Percentiles rank a stretch among this genome's conserved stretches.
Conservation (phyloP, 495 filamentous ascomycete species). For the Xylaria acuta region DNA sequence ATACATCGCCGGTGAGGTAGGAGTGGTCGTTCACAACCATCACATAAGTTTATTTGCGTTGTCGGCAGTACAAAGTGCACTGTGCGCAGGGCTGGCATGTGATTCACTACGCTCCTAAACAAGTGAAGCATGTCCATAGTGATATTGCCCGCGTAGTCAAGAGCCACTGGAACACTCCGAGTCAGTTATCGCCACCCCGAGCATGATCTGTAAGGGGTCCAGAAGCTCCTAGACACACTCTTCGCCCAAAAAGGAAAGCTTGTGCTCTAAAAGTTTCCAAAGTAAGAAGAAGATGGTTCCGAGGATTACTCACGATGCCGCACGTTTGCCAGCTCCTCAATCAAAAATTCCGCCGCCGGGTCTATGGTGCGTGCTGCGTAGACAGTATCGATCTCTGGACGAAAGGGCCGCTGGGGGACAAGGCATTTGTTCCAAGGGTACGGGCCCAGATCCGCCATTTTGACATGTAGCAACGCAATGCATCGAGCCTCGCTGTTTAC, state of each 20-base stretch:
- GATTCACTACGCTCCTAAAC: neutral
- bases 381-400: slow-evolving; percentile 8
- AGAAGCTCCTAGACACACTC: neutral
- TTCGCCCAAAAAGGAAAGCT: neutral
- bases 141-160: neutral
- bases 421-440: slow-evolving; percentile 11
- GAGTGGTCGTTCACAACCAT: neutral
- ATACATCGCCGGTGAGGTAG: slow-evolving; percentile 4
- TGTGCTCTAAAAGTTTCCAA: neutral
- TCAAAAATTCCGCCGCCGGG: neutral
- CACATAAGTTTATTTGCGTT: neutral
- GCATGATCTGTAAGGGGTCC: neutral
- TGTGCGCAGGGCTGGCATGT: neutral
- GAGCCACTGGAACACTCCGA: neutral
- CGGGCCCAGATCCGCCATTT: neutral
- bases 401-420: slow-evolving; percentile 2
- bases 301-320: neutral
- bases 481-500: neutral
- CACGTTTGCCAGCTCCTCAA: neutral
- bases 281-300: neutral
- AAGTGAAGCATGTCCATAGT: neutral
- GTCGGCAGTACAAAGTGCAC: neutral
- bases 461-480: neutral
- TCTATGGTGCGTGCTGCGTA: neutral
- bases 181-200: neutral